Base-by-base conservation (phyloP, 768 basidiomycete species). In the Tricholoma matsutake region DNA sequence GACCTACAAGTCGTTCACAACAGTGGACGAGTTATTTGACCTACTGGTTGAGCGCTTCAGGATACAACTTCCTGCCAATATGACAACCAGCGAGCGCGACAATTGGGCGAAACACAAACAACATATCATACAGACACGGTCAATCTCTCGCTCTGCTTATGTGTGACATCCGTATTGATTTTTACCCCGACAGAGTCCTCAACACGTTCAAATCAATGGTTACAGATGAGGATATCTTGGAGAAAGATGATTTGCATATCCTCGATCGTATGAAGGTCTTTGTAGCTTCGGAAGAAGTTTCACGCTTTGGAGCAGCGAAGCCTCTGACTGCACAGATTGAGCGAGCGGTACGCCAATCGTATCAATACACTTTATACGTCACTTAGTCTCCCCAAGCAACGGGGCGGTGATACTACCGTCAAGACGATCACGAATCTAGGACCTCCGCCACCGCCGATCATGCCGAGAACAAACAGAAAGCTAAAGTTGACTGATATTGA, bases 1-100 rank as follows among this genome's bases (percentile, higher is more conserved):
- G 85, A 97, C 96, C 0, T 97, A 93, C 80, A 93, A 95, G 69
- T 95, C 94, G 0, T 98, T 98, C 73, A 92, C 92, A 14, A 88
- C 87, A 5, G 78, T 91, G 49, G 84, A 91, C 59, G 88, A 94
- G 53, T 77, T 98, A 8, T 88, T 96, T 58, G 87, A 94, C 60
- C 79, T 90, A 16, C 86, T 98, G 18, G 83, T 91, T 6, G 80
- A 83, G 47, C 86, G 96, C 16, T 98, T 94, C 75, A 80, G 82
- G 66, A 88, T 95, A 28, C 79, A 84, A 54, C 81, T 91, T 22
- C 96, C 95, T 0, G 79, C 82, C 5, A 86, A 83, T 6, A 69
- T 98, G 37, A 80, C 76, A 8, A 73, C 79, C 0, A 66, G 77
- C 5, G 89, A 99, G 72, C 71, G 79, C 37, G 83, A 86, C 52